Conservation (phyloP, 805 yeast species). For the Metschnikowia baotianmanensis region DNA sequence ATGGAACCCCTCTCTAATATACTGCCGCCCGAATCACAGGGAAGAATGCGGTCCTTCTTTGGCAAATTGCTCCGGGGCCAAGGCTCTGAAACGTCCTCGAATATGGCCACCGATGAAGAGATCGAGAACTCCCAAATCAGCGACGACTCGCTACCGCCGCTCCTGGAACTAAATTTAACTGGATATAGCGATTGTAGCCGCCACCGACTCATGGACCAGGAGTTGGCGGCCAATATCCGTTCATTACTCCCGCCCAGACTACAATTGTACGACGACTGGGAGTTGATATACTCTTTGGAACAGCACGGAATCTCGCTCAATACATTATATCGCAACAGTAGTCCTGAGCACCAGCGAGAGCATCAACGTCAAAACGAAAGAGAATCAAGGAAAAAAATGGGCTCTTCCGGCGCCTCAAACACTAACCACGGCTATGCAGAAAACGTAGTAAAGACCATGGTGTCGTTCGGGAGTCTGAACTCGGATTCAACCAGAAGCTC, state of each 20-base stretch:
- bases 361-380: no score
- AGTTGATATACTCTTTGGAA: conserved; percentile 75
- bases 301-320: conserved; percentile 88
- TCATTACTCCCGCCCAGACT: conserved; percentile 71
- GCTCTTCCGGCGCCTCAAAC: conserved; percentile 12
- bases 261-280: conserved; percentile 78
- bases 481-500: conserved; percentile 15
- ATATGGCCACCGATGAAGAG: neutral
- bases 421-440: conserved; percentile 35
- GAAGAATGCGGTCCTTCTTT: conserved; percentile 8
- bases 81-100: conserved; percentile 4
- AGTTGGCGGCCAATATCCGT: conserved; percentile 73
- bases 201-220: conserved; percentile 54
- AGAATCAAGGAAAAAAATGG: conserved; percentile 4
- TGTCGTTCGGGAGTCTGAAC: conserved; percentile 22
- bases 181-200: conserved; percentile 65
- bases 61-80: conserved; percentile 12
- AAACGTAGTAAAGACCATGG: conserved; percentile 31
- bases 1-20: conserved; percentile 1
- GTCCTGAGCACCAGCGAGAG: conserved; percentile 41
- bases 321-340: conserved; percentile 63
- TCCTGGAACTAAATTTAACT: conserved; percentile 51
- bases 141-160: conserved; percentile 37
- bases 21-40: neutral
- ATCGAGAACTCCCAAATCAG: neutral